A percentile compares a stretch with the other conserved stretches of the same genome.
phyloP scores from a whole-genome alignment of 176 grass and related monocot genomes.

The Musa beccarii region DNA sequence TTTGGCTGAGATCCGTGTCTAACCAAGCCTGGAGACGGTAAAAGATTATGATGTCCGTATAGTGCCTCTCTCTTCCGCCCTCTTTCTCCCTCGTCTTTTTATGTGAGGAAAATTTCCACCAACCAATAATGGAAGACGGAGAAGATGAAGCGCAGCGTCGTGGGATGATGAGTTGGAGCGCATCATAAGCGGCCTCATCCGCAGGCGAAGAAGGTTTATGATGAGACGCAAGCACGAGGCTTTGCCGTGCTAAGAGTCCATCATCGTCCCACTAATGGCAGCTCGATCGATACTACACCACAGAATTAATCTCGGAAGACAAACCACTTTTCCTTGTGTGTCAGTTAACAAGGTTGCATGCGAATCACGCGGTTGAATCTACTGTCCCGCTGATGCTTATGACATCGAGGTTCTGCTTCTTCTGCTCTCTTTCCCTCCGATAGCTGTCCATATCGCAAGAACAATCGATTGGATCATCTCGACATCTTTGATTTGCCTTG shows the following conservation, averaged over 20 bases:
- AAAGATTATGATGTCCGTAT: too few species aligned
- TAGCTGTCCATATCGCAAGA: too few species aligned
- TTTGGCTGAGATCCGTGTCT: too few species aligned
- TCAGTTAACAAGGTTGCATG: neutral
- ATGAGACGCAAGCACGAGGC: constrained; percentile 46
- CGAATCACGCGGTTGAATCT: neutral
- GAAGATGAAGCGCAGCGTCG: constrained; percentile 43
- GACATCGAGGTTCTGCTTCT: neutral
- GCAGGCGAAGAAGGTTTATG: constrained; percentile 43
- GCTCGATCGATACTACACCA: constrained; percentile 14
- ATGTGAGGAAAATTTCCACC: too few species aligned
- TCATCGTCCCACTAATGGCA: constrained; percentile 19
- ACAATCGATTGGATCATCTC: too few species aligned
- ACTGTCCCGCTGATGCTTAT: neutral
- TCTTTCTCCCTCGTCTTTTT: too few species aligned
- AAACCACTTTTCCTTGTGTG: neutral
- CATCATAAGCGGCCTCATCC: constrained; percentile 38
- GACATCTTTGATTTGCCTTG: too few species aligned
- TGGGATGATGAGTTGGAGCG: constrained; percentile 58
- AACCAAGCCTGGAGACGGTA: too few species aligned
- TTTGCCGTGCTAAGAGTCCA: constrained; percentile 31
- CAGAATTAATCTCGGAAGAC: neutral
- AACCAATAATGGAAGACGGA: constrained; percentile 4
- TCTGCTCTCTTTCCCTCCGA: too few species aligned
- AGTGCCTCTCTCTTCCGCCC: too few species aligned